Conservation (phyloP, 1,139 yeast species). For the Tardiomyces digboiensis region DNA sequence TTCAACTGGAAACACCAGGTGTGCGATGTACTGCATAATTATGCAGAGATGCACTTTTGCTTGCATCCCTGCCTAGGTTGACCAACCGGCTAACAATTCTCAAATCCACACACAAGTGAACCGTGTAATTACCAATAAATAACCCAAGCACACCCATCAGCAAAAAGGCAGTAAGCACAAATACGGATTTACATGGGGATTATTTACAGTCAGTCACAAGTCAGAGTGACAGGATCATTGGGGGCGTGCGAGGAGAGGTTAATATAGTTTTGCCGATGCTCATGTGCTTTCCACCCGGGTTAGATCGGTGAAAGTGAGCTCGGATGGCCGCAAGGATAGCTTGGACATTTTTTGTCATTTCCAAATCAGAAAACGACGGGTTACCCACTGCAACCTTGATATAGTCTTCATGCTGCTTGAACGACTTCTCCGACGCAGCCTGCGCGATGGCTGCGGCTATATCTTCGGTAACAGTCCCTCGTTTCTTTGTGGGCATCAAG, state of each 20-base stretch:
- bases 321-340: slow-evolving; percentile 61
- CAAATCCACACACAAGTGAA: no score
- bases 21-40: no score
- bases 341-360: slow-evolving; percentile 61
- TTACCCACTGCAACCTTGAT: slow-evolving; percentile 69
- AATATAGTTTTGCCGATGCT: slow-evolving; percentile 58
- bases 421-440: slow-evolving; percentile 58
- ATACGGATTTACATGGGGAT: not conserved
- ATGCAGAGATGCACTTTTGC: no score
- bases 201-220: no score
- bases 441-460: slow-evolving; percentile 42
- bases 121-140: no score
- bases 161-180: not conserved
- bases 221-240: slow-evolving; percentile 57
- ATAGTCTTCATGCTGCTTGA: slow-evolving; percentile 51
- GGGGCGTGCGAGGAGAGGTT: slow-evolving; percentile 73
- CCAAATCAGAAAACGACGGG: slow-evolving; percentile 69
- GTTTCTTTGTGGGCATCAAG: slow-evolving; percentile 78
- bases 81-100: no score
- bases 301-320: slow-evolving; percentile 38
- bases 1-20: no score
- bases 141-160: no score
- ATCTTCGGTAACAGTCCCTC: slow-evolving; percentile 69
- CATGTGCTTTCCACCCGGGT: slow-evolving; percentile 50
- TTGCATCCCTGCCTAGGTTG: no score